These are phyloP conservation scores for Dendrobium chrysotoxum DNA, from an alignment of 106 monocot genomes.

Conservation along the genomic window DNA sequence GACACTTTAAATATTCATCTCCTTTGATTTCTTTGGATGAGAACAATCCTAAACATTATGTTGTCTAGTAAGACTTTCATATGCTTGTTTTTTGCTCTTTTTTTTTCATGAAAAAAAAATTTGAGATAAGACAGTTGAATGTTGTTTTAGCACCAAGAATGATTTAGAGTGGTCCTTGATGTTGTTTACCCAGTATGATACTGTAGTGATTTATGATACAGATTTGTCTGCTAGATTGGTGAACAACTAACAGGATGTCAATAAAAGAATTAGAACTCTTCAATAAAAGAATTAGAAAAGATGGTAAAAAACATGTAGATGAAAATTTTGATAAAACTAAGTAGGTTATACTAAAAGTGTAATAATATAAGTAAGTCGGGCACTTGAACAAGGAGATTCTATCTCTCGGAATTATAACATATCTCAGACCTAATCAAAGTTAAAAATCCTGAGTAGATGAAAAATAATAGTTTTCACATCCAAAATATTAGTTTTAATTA, in stretches of 20 bases:
- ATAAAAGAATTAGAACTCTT: neutral
- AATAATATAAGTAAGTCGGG: too few relatives aligned
- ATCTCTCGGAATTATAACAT: too few relatives aligned
- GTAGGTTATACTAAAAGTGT: too few relatives aligned
- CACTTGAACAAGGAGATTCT: too few relatives aligned
- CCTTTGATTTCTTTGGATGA: neutral
- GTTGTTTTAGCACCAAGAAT: neutral
- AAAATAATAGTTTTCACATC: too few relatives aligned
- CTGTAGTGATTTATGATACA: neutral
- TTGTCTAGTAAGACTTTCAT: neutral
- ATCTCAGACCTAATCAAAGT: too few relatives aligned
- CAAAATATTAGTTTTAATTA: too few relatives aligned
- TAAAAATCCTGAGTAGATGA: too few relatives aligned
- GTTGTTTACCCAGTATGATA: neutral
- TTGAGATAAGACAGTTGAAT: neutral
- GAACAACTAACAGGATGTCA: neutral
- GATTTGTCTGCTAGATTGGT: neutral
- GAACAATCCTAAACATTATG: neutral
- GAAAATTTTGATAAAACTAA: neutral
- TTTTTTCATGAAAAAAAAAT: constrained; percentile 1
- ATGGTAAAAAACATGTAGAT: neutral
- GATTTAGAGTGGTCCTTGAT: neutral
- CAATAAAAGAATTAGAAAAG: neutral
- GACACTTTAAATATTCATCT: neutral
- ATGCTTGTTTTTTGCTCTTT: neutral